A percentile compares a stretch with the other conserved stretches of the same genome.
phyloP scores from a whole-genome alignment of 2,329 filamentous ascomycete genomes.

The Botrytis deweyae region DNA sequence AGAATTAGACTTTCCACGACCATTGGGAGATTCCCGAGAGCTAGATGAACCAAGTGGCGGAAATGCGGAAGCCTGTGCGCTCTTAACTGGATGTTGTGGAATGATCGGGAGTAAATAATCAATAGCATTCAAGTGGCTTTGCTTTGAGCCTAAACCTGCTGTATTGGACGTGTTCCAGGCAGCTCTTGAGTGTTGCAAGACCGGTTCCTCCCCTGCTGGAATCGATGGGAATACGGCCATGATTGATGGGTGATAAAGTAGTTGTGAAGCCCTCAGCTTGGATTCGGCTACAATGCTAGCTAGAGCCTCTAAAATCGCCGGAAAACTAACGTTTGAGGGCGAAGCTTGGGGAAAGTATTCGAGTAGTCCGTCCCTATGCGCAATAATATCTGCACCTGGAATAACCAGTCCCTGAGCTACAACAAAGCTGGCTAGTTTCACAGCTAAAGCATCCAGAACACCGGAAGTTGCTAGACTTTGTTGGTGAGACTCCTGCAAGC shows the following conservation, averaged over 20 bases:
- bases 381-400: constrained; percentile 58
- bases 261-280: constrained; percentile 70
- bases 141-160: constrained; percentile 45
- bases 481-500: constrained; percentile 68
- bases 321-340: constrained; percentile 57
- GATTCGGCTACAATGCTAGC: constrained; percentile 76
- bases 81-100: constrained; percentile 46
- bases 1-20: constrained; percentile 25
- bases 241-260: constrained; percentile 67
- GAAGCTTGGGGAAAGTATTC: constrained; percentile 62
- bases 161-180: constrained; percentile 55
- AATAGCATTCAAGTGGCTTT: constrained; percentile 53
- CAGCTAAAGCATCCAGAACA: constrained; percentile 75
- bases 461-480: constrained; percentile 68
- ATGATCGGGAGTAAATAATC: constrained; percentile 63
- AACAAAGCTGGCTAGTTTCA: constrained; percentile 69
- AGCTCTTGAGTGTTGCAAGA: constrained; percentile 48
- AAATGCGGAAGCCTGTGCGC: constrained; percentile 47
- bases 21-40: constrained; percentile 40
- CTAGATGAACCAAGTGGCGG: constrained; percentile 52
- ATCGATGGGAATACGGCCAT: constrained; percentile 64
- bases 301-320: constrained; percentile 74
- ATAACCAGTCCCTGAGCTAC: constrained; percentile 68
- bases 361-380: constrained; percentile 54
- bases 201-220: constrained; percentile 50